Evolutionary conservation across 257 asterid genomes (phyloP), one percentile per base, ranked within the genome.

Genomic region (Mitragyna speciosa): DNA sequence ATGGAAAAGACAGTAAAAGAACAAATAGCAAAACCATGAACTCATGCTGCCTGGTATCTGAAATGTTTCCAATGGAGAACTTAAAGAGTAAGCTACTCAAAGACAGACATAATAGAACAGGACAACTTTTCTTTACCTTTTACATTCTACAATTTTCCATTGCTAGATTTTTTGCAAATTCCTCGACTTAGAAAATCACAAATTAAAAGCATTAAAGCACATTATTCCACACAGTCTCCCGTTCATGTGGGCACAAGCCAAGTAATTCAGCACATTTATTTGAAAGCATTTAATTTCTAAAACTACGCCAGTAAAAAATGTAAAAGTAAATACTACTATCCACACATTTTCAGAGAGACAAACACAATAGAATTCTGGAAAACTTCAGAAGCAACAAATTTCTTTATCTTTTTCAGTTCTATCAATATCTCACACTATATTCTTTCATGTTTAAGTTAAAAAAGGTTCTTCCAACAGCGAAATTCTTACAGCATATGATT

Each of bases 401-500:
- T 51, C 22, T 51, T 73, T 49, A 33, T 3, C 51, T 20, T 45
- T 43, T 52, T 45, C 14, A 59, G 9, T 48, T 70, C 31, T 12
- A 81, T 8, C 45, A 45, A 70, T n/a, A 39, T 26, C 30, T 22
- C 41, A 47, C 1, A 17, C 1, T 36, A 33, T 12, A 3, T 26
- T 6, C 16, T 33, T 45, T 30, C 31, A 36, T 12, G 3, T 61
- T 30, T 9, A 43, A 52, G n/a, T n/a, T 28, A 45, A 43, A 48
- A 56, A 45, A 47, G 0, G 16, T 51, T 47, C 74, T 48, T 77
- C 24, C 67, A 78, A 64, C 52, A 22, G 70, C 43, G 67, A 78
- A 52, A 75, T 78, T 52, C 90, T 88, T 89, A 96, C 99, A 79
- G 95, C 92, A 85, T 90, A 96, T 80, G 97, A 83, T 88, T 96